Base-by-base conservation (phyloP, 225 moss, liverwort and hornwort genomes). In the Antitrichia curtipendula region DNA sequence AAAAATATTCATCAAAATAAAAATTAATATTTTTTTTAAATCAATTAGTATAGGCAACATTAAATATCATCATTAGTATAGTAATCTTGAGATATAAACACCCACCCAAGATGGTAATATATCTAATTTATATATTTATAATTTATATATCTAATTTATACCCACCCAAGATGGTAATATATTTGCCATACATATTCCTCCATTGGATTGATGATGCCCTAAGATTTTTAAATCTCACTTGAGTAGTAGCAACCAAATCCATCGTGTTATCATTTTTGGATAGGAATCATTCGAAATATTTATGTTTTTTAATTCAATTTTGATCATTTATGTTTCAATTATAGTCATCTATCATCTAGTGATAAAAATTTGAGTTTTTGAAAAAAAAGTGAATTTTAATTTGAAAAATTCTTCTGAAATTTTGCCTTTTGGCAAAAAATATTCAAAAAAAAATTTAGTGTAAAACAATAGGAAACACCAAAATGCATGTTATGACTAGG, bases 391-490 rank as follows among this genome's bases (percentile, higher is more conserved):
- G n/a, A n/a, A n/a, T n/a, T n/a, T n/a, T n/a, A n/a, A 25, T 27
- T 24, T 15, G 4, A 70, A 23, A 41, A 43, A 27, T 4, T 16
- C 2, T 1, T 15, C 9, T 5, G 16, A 5, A 16, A 9, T 27
- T 71, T 27, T 40, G 5, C 2, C 3, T 27, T 27, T 27, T 0
- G 1, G 8, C 8, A 25, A 27, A 70, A 70, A 8, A 8, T n/a
- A n/a, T n/a, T n/a, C n/a, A 64, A 40, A 12, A 23, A 8, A 7
- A 31, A 62, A 62, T 31, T 32, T 40, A 40, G 13, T 69, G 5
- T 8, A 0, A 5, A 43, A 16, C 2, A 71, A 41, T 1, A 16
- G 3, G 2, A 4, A 16, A 16, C 0, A 72, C 5, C 6, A 28
- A 7, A 72, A 72, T 17, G 14, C 1, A 2, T n/a, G 0, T 1